Evolutionary conservation across 805 yeast genomes (phyloP), one percentile per base, ranked within the genome.

Genomic region (Cyberlindnera amylophila): DNA sequence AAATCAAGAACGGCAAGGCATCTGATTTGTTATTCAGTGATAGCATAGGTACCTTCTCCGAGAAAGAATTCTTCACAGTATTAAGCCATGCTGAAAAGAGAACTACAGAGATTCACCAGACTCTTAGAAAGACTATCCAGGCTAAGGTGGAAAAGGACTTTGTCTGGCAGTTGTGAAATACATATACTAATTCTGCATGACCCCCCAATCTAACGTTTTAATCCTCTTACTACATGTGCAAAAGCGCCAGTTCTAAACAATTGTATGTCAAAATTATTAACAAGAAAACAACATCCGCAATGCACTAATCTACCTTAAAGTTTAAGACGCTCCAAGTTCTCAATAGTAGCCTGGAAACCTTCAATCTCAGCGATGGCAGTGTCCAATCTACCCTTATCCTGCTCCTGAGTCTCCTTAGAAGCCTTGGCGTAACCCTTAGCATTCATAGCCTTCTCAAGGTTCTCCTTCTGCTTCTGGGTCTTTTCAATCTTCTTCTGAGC

Each of bases 351-450:
- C 60, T 86, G 81, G 57, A 87, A 76, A 54, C 96, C 95, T 59
- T 86, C 93, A 51, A 90, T 83, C 65, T 91, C 99, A 35, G 98
- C 96, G 50, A 67, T 62, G 46, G 78, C 74, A 55, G 79, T 82
- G 50, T 84, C 91, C 41, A 81, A 69, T 62, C 84, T 79, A 58
- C 74, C 72, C 56, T 60, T 61, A 53, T 91, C 91, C 49, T 79
- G 76, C 55, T 85, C 93, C 65, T 84, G 82, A 41, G 93, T 96
- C 53, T 81, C 82, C 36, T 72, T 75, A 53, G 81, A 81, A 45
- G 96, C 96, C 77, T 91, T 93, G 50, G 79, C 77, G 62, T 89
- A 91, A 66, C 90, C 96, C 53, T 81, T 71, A 47, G 81, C 77
- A 45, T 63, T 61, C 53, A 87, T 78, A 37, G 82, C 75, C 68